Conservation (phyloP, 257 asterid genomes). For the Avicennia marina region DNA sequence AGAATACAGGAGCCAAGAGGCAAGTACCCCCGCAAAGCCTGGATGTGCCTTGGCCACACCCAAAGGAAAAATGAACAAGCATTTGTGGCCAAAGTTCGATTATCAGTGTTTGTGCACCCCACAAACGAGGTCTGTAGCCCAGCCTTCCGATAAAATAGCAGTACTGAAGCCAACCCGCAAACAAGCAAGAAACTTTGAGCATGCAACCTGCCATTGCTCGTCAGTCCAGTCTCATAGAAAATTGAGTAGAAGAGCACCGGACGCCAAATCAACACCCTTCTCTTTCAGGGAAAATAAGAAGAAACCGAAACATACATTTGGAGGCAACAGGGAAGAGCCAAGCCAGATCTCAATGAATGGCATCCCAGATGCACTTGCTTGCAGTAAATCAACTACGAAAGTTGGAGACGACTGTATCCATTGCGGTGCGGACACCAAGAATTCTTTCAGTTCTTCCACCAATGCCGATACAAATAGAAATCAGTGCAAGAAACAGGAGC, state of each 20-base stretch:
- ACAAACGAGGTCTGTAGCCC: slow-evolving; percentile 14
- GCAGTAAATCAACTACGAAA: not conserved
- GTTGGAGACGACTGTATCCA: slow-evolving; percentile 13
- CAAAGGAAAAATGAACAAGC: slow-evolving; percentile 23
- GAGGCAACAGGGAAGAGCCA: slow-evolving; percentile 30
- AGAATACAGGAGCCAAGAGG: slow-evolving; percentile 5
- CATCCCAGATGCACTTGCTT: not conserved
- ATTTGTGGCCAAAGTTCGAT: slow-evolving; percentile 22
- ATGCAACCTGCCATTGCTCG: slow-evolving; percentile 47
- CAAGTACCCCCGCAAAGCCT: slow-evolving; percentile 7
- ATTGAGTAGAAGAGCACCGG: slow-evolving; percentile 20
- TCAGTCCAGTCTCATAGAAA: slow-evolving; percentile 32
- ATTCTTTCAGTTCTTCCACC: slow-evolving; percentile 17
- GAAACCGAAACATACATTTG: slow-evolving; percentile 48
- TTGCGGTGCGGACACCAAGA: slow-evolving; percentile 16
- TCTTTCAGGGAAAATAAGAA: slow-evolving; percentile 55
- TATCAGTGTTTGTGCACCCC: slow-evolving; percentile 17
- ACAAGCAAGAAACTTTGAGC: slow-evolving; percentile 22
- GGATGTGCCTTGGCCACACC: not conserved
- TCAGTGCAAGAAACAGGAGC: slow-evolving; percentile 4
- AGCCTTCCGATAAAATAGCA: slow-evolving; percentile 42
- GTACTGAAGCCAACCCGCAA: slow-evolving; percentile 46
- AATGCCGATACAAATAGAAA: slow-evolving; percentile 21
- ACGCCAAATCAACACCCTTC: slow-evolving; percentile 31
- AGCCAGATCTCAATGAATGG: not conserved